phyloP scores from a whole-genome alignment of 106 monocot genomes.

The Triglochin maritima region DNA sequence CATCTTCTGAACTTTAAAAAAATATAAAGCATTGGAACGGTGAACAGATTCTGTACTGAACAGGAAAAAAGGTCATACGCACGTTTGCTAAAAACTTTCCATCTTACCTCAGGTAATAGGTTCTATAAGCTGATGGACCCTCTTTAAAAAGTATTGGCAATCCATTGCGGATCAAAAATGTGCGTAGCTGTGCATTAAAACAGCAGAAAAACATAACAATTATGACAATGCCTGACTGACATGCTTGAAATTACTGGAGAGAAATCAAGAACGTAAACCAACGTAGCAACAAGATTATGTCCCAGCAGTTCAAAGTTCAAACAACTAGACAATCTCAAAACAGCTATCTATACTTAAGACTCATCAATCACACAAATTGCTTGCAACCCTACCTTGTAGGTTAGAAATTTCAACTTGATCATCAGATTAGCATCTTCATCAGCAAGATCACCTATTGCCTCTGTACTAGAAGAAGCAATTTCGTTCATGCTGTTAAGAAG shows the following conservation, averaged over 20 bases:
- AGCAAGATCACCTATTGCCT: slow-evolving; percentile 48
- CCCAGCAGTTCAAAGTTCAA: too few species aligned
- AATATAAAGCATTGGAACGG: background rate
- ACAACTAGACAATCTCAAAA: too few species aligned
- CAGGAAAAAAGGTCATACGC: too few species aligned
- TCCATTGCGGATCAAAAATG: slow-evolving; percentile 98
- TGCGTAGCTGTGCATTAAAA: slow-evolving; percentile 49
- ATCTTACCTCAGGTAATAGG: slow-evolving; percentile 85
- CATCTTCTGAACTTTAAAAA: background rate
- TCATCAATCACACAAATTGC: too few species aligned
- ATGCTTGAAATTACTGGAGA: too few species aligned
- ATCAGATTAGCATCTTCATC: slow-evolving; percentile 97
- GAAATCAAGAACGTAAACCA: too few species aligned
- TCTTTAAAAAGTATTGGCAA: slow-evolving; percentile 91
- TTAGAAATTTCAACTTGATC: slow-evolving; percentile 97
- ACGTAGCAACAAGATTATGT: too few species aligned
- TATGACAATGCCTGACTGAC: too few species aligned
- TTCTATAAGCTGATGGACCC: slow-evolving; percentile 80
- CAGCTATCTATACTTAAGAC: too few species aligned
- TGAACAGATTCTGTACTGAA: background rate
- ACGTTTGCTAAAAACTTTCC: too few species aligned
- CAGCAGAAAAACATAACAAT: background rate
- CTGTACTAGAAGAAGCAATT: slow-evolving; percentile 25
- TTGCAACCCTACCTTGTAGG: slow-evolving; percentile 61
- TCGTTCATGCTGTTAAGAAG: slow-evolving; percentile 32